Evolutionary conservation across 1,284 basidiomycete species (phyloP).

Genomic region (Leccinum insolens): DNA sequence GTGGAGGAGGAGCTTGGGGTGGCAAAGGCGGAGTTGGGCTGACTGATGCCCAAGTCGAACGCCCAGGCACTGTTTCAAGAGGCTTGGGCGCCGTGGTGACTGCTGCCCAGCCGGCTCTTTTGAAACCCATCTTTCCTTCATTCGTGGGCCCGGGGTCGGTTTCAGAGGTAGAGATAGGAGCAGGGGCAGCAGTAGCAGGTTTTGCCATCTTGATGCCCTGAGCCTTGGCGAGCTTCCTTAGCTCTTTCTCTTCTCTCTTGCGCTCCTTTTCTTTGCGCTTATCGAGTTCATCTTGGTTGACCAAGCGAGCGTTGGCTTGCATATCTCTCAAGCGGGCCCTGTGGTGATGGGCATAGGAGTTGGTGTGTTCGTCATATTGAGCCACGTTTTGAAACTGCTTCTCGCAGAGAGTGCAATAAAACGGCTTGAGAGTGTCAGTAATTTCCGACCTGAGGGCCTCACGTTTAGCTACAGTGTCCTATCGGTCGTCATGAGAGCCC

Average conservation of each 20-base stretch:
- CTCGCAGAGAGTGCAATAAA: conserved; percentile 80
- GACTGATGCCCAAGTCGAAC: conserved; percentile 18
- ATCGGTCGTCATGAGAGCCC: conserved; percentile 13
- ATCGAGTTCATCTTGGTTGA: conserved; percentile 63
- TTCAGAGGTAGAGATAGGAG: conserved; percentile 28
- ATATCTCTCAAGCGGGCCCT: conserved; percentile 77
- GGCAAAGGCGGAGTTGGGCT: conserved; percentile 22
- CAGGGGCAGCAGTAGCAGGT: conserved; percentile 32
- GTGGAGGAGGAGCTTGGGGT: conserved; percentile 22
- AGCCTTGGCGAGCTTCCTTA: conserved; percentile 77
- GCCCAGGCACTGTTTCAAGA: conserved; percentile 15
- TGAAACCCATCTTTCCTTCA: conserved; percentile 45
- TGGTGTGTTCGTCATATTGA: conserved; percentile 84
- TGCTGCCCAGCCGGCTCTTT: conserved; percentile 64
- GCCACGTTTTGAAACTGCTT: conserved; percentile 83
- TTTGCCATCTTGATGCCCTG: conserved; percentile 73
- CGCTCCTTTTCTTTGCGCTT: conserved; percentile 81
- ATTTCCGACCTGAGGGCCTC: conserved; percentile 69
- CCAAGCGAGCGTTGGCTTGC: conserved; percentile 66
- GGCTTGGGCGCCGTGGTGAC: conserved; percentile 32
- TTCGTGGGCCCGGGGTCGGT: conserved; percentile 24
- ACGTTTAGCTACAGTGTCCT: conserved; percentile 71
- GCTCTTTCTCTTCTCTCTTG: conserved; percentile 78
- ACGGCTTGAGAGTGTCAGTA: conserved; percentile 64
- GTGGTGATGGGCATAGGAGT: conserved; percentile 83